Percentiles rank a stretch among this genome's conserved stretches.
Evolutionary conservation across 495 filamentous ascomycete genomes (phyloP).

Genomic region (Pseudomonodictys pantanalensis): DNA sequence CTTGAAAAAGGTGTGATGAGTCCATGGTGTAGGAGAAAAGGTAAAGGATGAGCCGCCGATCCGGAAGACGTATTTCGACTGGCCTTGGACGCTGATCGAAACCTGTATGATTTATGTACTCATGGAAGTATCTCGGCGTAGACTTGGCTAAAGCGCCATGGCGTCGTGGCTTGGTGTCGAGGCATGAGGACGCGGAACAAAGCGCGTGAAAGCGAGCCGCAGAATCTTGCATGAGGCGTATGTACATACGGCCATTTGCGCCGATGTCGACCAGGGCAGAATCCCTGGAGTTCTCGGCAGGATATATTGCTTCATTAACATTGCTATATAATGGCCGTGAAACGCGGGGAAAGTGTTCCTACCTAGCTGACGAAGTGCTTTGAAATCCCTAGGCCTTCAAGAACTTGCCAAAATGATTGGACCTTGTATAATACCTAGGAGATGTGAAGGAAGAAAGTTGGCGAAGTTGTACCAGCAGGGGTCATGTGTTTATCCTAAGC

Average conservation of each 20-base stretch:
- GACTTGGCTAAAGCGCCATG: background rate
- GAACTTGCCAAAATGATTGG: constrained; percentile 2
- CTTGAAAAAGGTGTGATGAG: constrained; percentile 10
- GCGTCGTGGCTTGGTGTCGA: background rate
- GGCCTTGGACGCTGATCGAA: background rate
- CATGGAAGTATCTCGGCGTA: background rate
- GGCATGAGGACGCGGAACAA: constrained; percentile 1
- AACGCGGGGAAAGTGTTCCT: too few species aligned
- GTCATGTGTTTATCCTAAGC: constrained; percentile 16
- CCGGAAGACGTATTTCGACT: background rate
- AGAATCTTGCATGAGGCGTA: background rate
- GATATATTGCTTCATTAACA: too few species aligned
- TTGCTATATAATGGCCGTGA: too few species aligned
- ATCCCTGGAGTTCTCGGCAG: too few species aligned
- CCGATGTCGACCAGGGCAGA: too few species aligned
- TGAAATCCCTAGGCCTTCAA: constrained; percentile 2
- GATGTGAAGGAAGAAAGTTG: constrained; percentile 14
- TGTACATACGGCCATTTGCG: background rate
- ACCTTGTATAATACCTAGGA: background rate
- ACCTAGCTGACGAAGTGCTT: constrained; percentile 6
- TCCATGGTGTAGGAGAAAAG: constrained; percentile 1
- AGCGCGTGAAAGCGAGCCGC: background rate
- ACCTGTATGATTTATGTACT: constrained; percentile 3
- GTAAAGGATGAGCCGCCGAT: background rate
- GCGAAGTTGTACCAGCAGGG: background rate